Conservation (phyloP, 805 yeast species). For the Saccharomycopsis javanensis region DNA sequence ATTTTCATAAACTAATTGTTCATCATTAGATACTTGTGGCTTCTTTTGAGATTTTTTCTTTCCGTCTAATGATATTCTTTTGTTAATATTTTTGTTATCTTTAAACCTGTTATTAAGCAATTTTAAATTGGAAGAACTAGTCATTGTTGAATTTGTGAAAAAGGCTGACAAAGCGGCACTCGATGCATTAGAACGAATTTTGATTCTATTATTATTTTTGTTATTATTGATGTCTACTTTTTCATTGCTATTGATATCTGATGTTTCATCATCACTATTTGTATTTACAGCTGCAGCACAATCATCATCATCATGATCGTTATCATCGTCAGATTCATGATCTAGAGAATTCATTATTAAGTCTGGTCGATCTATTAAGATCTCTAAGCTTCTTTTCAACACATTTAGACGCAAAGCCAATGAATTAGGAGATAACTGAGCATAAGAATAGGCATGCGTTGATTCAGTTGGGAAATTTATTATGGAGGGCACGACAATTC, state of each 20-base stretch:
- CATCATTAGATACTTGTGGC: slow-evolving; percentile 2
- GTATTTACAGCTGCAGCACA: background rate
- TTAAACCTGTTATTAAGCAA: background rate
- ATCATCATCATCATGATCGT: background rate
- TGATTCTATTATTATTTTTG: slow-evolving; percentile 19
- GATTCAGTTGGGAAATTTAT: slow-evolving; percentile 66
- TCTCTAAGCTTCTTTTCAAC: slow-evolving; percentile 65
- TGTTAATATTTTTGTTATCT: background rate
- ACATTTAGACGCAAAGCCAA: slow-evolving; percentile 67
- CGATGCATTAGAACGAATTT: slow-evolving; percentile 31
- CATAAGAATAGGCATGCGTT: slow-evolving; percentile 77
- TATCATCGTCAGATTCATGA: background rate
- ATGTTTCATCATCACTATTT: background rate
- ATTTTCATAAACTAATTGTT: slow-evolving; percentile 7
- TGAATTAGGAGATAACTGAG: slow-evolving; percentile 72
- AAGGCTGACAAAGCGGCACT: slow-evolving; percentile 32
- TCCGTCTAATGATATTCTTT: background rate
- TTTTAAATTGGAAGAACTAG: background rate
- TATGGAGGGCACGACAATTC: slow-evolving; percentile 23
- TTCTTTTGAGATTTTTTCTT: background rate
- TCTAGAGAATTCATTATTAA: slow-evolving; percentile 24
- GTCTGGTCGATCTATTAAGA: slow-evolving; percentile 55
- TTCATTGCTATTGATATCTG: background rate
- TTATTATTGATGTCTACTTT: background rate
- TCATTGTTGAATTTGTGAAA: slow-evolving; percentile 19